Evolutionary conservation across 345 rosid species (phyloP), one percentile per base, ranked within the genome.

Genomic region (Clausena lansium): DNA sequence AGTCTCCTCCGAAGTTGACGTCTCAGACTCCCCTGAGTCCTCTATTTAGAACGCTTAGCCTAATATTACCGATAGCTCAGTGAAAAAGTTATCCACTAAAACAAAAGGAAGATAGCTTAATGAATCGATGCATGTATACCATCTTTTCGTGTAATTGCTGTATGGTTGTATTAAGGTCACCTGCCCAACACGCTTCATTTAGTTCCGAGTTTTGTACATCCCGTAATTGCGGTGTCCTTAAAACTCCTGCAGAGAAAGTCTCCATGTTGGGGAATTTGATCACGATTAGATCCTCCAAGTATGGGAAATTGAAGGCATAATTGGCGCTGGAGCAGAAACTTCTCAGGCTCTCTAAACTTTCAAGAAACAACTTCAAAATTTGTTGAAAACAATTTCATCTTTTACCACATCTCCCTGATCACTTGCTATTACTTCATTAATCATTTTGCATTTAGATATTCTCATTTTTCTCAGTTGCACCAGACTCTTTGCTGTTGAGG

Each of bases 131-230:
- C 14, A 41, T 41, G 10, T 30, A 24, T 41, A 68, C 71, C 71
- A 39, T 25, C 11, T 68, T 25, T 2, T 1, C 15, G 6, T 41
- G 33, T 24, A 25, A 68, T 19, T 14, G 55, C 6, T 68, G 57
- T 25, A 68, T 68, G 57, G 57, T 68, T 68, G 54, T 24, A 45
- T 68, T 68, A 5, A 68, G 8, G 36, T 45, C 72, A 68, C 72
- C 57, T 32, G 45, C 72, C 57, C 72, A 68, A 41, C n/a, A 11
- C 35, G 33, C n/a, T 41, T 68, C 15, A 25, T 45, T 54, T 14
- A 14, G 57, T 41, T 7, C 57, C 57, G 20, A 15, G 4, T 25
- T 41, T 25, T 68, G 57, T 6, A 68, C 72, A 2, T 13, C 55
- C 19, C 25, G 10, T 45, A 68, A 25, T 54, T 3, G 25, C 27